Conservation (phyloP, 108 stramenopile species). For the Cyclotella atomus region DNA sequence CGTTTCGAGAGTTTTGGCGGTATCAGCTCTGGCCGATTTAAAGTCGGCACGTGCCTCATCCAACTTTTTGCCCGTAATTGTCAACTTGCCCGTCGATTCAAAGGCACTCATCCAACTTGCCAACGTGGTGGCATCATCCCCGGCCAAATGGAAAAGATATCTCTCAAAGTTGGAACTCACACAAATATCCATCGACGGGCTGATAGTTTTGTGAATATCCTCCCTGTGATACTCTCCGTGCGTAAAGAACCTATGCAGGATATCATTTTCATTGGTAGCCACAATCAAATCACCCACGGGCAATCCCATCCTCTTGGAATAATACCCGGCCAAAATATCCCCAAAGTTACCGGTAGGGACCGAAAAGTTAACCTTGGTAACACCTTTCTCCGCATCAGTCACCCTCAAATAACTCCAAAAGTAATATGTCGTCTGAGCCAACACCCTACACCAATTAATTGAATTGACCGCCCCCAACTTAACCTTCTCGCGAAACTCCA, state of each 20-base stretch:
- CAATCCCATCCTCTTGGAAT: constrained; percentile 98
- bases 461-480: constrained; percentile 98
- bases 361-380: constrained; percentile 76
- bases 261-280: constrained; percentile 99
- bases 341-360: constrained; percentile 99
- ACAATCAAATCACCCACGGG: constrained; percentile 94
- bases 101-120: constrained; percentile 92
- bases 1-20: constrained; percentile 79
- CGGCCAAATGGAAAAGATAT: constrained; percentile 93
- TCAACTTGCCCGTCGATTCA: constrained; percentile 91
- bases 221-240: constrained; percentile 94
- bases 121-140: constrained; percentile 85
- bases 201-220: constrained; percentile 83
- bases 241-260: constrained; percentile 97
- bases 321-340: constrained; percentile 97
- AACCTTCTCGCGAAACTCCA: constrained; percentile 86
- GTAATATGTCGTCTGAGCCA: constrained; percentile 99
- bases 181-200: constrained; percentile 99
- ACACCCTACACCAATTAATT: constrained; percentile 99
- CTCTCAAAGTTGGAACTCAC: constrained; percentile 98
- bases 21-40: constrained; percentile 82
- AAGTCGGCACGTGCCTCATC: constrained; percentile 88
- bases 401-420: constrained; percentile 96
- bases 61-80: constrained; percentile 78
- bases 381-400: constrained; percentile 68